Evolutionary conservation across 805 yeast genomes (phyloP).

Genomic region (Candida tibetensis): DNA sequence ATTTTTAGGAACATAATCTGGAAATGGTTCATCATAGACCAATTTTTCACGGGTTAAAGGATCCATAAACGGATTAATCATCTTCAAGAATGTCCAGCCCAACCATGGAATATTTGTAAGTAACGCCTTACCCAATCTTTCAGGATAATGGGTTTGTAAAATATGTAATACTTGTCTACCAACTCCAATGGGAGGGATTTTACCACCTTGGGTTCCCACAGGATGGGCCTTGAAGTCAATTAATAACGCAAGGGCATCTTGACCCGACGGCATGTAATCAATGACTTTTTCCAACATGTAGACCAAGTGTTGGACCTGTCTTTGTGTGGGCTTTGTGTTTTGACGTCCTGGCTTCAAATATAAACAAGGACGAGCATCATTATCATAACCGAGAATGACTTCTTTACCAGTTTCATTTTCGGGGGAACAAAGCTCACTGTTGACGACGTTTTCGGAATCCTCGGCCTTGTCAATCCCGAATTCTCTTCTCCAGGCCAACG

Average conservation of each 20-base stretch:
- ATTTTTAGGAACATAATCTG: slow-evolving; percentile 72
- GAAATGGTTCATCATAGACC: slow-evolving; percentile 86
- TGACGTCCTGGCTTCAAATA: slow-evolving; percentile 54
- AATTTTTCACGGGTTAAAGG: slow-evolving; percentile 92
- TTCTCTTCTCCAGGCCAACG: slow-evolving; percentile 55
- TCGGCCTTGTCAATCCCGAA: slow-evolving; percentile 43
- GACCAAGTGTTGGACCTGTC: slow-evolving; percentile 56
- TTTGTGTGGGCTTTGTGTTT: slow-evolving; percentile 49
- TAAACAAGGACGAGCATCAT: slow-evolving; percentile 51
- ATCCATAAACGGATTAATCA: slow-evolving; percentile 94
- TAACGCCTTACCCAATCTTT: slow-evolving; percentile 88
- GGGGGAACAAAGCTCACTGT: slow-evolving; percentile 41
- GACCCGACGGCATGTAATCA: slow-evolving; percentile 56
- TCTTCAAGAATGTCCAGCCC: slow-evolving; percentile 87
- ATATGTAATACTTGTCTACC: slow-evolving; percentile 86
- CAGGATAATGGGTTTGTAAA: slow-evolving; percentile 96
- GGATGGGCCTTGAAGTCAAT: slow-evolving; percentile 63
- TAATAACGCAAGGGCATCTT: slow-evolving; percentile 51
- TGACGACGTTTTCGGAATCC: slow-evolving; percentile 28
- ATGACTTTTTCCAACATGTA: slow-evolving; percentile 56
- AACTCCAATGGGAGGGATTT: slow-evolving; percentile 48
- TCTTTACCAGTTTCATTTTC: slow-evolving; percentile 57
- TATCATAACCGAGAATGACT: slow-evolving; percentile 52
- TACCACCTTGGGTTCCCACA: slow-evolving; percentile 40
- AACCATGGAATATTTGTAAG: slow-evolving; percentile 91